Evolutionary conservation across 176 grass and related monocot species (phyloP).

Genomic region (Phoenix roebelenii): DNA sequence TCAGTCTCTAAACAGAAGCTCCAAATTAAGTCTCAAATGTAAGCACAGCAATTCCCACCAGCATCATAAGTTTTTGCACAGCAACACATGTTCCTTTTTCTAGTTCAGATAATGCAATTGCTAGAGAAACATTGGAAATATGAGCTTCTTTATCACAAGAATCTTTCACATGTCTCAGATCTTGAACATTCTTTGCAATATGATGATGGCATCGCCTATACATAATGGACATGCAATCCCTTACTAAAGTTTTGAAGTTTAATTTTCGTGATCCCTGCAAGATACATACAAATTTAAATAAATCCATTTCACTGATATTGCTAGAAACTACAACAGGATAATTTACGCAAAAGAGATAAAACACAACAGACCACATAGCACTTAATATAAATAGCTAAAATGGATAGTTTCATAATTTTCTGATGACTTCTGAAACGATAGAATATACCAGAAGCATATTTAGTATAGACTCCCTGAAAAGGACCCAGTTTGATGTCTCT

Average conservation of each 20-base stretch:
- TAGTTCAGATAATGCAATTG: slow-evolving; percentile 38
- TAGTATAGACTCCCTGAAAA: slow-evolving; percentile 72
- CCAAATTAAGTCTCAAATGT: not conserved
- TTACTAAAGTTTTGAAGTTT: slow-evolving; percentile 57
- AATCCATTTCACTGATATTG: slow-evolving; percentile 11
- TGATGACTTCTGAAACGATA: slow-evolving; percentile 1
- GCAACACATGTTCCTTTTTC: slow-evolving; percentile 42
- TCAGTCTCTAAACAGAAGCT: not conserved
- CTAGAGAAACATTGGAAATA: slow-evolving; percentile 40
- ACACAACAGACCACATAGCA: too few relatives aligned
- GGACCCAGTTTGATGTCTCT: slow-evolving; percentile 66
- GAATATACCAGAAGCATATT: slow-evolving; percentile 62
- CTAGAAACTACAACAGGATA: slow-evolving; percentile 7
- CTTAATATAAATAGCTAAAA: too few relatives aligned
- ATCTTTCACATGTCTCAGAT: slow-evolving; percentile 27
- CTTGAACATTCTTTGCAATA: slow-evolving; percentile 25
- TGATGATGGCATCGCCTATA: slow-evolving; percentile 35
- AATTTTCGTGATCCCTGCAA: slow-evolving; percentile 58
- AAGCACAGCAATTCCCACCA: slow-evolving; percentile 40
- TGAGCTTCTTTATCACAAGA: slow-evolving; percentile 28
- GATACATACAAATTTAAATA: slow-evolving; percentile 12
- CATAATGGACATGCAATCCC: slow-evolving; percentile 53
- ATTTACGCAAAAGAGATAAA: too few relatives aligned
- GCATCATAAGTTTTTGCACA: slow-evolving; percentile 52
- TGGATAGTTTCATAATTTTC: too few relatives aligned